A percentile compares a stretch with the other conserved stretches of the same genome.
Conservation (phyloP, 2,329 filamentous ascomycete genomes). For the Penicillium polonicum region DNA sequence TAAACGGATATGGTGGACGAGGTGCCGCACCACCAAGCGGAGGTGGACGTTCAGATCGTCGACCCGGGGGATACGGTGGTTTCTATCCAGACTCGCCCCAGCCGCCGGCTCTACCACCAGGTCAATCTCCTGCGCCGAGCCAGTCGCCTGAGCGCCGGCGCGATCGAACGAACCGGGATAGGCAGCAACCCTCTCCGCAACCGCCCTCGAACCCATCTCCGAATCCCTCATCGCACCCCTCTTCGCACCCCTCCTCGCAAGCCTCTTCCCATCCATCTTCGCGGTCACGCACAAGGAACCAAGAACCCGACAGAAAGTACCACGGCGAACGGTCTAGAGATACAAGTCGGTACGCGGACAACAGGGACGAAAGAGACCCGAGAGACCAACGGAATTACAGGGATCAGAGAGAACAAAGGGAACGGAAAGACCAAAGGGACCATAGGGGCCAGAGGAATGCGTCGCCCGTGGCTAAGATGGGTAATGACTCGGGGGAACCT, state of each 20-base stretch:
- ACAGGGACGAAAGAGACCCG: background rate
- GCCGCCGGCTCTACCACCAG: conserved; percentile 27
- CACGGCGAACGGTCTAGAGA: conserved; percentile 31
- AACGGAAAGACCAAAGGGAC: background rate
- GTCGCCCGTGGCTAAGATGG: conserved; percentile 15
- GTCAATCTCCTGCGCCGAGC: conserved; percentile 27
- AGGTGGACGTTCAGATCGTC: conserved; percentile 33
- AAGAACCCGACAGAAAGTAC: conserved; percentile 27
- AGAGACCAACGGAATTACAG: too few relatives aligned
- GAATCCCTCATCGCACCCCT: background rate
- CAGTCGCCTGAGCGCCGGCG: conserved; percentile 36
- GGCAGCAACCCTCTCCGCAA: conserved; percentile 20
- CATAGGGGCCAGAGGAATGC: conserved; percentile 23
- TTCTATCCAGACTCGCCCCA: conserved; percentile 38
- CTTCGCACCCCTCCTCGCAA: conserved; percentile 9
- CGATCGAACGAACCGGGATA: conserved; percentile 34
- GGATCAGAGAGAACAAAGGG: background rate
- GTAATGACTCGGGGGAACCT: conserved; percentile 23
- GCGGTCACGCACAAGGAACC: conserved; percentile 37
- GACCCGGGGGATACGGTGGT: conserved; percentile 47
- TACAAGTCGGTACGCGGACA: background rate
- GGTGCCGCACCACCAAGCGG: conserved; percentile 19
- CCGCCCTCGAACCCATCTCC: conserved; percentile 29
- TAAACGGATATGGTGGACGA: conserved; percentile 34
- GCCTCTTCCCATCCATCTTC: conserved; percentile 25